These are phyloP conservation scores for Micractinium sp. DNA, from an alignment of 139 green algal species.

Conservation along the genomic window DNA sequence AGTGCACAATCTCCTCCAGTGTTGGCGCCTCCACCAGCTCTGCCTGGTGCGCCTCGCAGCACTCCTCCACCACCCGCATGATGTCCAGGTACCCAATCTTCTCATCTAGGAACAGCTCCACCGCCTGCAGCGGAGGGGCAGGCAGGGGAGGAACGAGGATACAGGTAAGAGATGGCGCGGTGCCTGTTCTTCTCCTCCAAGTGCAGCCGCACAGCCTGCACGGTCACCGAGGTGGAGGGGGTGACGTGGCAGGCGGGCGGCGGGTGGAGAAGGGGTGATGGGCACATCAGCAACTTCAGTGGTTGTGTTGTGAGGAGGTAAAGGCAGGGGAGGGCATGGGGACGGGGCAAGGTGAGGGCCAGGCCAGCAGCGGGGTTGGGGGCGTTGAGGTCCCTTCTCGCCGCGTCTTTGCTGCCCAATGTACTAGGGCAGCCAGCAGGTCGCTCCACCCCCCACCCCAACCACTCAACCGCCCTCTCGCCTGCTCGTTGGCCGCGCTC, in stretches of 20 bases:
- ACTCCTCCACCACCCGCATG: slow-evolving; percentile 89
- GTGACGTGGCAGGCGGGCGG: background rate
- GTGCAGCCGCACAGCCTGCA: background rate
- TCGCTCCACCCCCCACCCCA: background rate
- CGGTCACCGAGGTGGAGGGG: too few relatives aligned
- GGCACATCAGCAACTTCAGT: background rate
- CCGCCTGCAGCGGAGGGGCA: slow-evolving; percentile 62
- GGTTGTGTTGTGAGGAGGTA: background rate
- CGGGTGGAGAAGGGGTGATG: background rate
- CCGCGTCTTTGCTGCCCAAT: background rate
- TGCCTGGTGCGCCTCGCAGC: slow-evolving; percentile 85
- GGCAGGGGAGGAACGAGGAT: background rate
- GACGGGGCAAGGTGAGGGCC: background rate
- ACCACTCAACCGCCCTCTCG: background rate
- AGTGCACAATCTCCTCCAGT: slow-evolving; percentile 97
- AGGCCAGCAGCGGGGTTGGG: background rate
- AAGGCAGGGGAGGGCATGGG: background rate
- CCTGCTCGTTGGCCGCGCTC: slow-evolving; percentile 96
- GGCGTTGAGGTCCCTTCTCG: background rate
- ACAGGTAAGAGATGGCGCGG: background rate
- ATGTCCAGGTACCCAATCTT: slow-evolving; percentile 96
- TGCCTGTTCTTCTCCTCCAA: too few relatives aligned
- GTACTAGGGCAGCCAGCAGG: background rate
- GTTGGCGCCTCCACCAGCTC: slow-evolving; percentile 74
- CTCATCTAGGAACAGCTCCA: slow-evolving; percentile 98